These are phyloP conservation scores for Apiotrichum gamsii DNA, from an alignment of 1,284 basidiomycete genomes.

Conservation along the genomic window DNA sequence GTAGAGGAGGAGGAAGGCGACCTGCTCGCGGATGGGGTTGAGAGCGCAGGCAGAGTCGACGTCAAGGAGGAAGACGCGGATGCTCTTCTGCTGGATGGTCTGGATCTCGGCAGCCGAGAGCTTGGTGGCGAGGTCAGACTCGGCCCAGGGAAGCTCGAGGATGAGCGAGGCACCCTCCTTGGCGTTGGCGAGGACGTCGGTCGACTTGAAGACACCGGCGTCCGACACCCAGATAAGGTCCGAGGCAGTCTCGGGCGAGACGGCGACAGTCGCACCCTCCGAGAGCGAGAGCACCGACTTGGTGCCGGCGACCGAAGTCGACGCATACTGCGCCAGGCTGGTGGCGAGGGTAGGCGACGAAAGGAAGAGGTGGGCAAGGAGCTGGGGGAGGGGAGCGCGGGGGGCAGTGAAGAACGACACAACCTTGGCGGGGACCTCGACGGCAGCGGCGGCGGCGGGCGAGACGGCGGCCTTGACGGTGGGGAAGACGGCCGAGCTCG, in stretches of 20 bases:
- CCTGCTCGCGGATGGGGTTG: conserved; percentile 43
- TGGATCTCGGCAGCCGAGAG: conserved; percentile 40
- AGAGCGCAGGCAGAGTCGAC: conserved; percentile 30
- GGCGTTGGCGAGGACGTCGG: conserved; percentile 38
- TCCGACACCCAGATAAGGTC: conserved; percentile 48
- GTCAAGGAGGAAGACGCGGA: conserved; percentile 48
- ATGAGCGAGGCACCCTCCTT: conserved; percentile 43
- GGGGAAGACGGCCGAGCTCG: conserved; percentile 36
- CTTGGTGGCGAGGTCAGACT: conserved; percentile 45
- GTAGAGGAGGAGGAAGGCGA: conserved; percentile 49
- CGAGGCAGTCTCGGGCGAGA: conserved; percentile 22
- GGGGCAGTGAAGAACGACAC: conserved; percentile 48
- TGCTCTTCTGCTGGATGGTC: conserved; percentile 42
- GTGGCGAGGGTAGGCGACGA: conserved; percentile 42
- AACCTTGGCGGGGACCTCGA: conserved; percentile 36
- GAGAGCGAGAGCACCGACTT: conserved; percentile 45
- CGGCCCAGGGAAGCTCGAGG: conserved; percentile 46
- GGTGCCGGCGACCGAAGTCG: conserved; percentile 40
- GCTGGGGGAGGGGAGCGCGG: conserved; percentile 40
- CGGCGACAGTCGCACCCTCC: conserved; percentile 14
- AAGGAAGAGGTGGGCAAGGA: conserved; percentile 47
- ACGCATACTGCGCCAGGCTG: conserved; percentile 41
- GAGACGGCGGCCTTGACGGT: conserved; percentile 37
- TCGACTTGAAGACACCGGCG: conserved; percentile 43
- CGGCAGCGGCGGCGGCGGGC: conserved; percentile 19